These are phyloP conservation scores for Candida tallmaniae DNA, from an alignment of 805 yeast species.

Conservation along the genomic window DNA sequence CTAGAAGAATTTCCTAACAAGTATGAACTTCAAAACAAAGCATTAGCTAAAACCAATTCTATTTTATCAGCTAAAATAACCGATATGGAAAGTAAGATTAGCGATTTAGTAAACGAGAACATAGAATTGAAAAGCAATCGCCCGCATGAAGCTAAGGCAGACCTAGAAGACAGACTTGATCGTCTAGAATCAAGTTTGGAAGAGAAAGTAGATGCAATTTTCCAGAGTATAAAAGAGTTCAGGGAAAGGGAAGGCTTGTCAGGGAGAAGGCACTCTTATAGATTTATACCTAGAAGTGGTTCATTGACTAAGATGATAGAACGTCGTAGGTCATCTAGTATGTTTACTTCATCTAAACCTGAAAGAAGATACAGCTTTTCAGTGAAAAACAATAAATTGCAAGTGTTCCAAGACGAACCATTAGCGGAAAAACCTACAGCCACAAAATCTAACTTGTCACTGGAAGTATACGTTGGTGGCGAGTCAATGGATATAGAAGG, in stretches of 20 bases:
- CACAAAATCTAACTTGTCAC: no score
- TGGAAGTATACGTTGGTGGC: no score
- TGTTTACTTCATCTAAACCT: no score
- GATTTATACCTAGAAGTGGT: no score
- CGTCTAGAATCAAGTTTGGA: conserved; percentile 39
- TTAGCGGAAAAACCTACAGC: no score
- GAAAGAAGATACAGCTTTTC: no score
- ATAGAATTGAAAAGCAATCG: conserved; percentile 32
- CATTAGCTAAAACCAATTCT: conserved; percentile 58
- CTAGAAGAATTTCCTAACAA: not conserved
- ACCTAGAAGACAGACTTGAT: conserved; percentile 33
- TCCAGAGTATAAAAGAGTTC: conserved; percentile 37
- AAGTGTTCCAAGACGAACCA: no score
- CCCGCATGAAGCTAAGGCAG: conserved; percentile 22
- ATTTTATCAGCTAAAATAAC: conserved; percentile 46
- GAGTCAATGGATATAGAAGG: conserved; percentile 38
- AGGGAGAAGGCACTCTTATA: no score
- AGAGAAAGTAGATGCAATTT: conserved; percentile 42
- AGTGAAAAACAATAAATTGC: no score
- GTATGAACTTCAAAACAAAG: conserved; percentile 33
- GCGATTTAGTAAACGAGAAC: conserved; percentile 49
- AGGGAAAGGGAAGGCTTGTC: conserved; percentile 35
- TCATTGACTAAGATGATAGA: no score
- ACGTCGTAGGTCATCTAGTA: no score
- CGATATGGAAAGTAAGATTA: conserved; percentile 48